A percentile compares a stretch with the other conserved stretches of the same genome.
These are phyloP conservation scores for Ochromonas danica DNA, from an alignment of 108 stramenopile genomes.

Conservation along the genomic window DNA sequence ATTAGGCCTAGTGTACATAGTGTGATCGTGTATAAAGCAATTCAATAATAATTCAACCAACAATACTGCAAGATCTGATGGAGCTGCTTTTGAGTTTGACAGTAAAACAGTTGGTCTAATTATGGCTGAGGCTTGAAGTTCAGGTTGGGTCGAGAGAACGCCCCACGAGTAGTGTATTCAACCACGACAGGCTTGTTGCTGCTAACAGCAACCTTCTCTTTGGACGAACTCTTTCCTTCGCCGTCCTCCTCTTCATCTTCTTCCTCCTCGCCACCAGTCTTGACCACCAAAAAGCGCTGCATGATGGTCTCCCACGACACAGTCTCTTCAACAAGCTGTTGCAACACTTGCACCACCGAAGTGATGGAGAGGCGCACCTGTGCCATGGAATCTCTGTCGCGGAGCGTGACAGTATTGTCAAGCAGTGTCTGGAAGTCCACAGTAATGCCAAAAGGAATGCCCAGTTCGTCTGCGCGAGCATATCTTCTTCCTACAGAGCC, in stretches of 20 bases:
- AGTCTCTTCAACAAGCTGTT: conserved; percentile 39
- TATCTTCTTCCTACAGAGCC: conserved; percentile 79
- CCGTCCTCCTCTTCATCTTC: conserved; percentile 22
- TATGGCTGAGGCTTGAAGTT: too few relatives aligned
- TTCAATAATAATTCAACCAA: too few relatives aligned
- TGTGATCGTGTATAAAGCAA: too few relatives aligned
- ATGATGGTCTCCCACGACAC: conserved; percentile 45
- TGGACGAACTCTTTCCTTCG: not conserved
- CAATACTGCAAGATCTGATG: too few relatives aligned
- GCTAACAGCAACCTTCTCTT: not conserved
- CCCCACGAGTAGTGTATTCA: not conserved
- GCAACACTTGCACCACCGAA: conserved; percentile 36
- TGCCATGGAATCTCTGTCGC: conserved; percentile 91
- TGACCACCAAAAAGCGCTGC: conserved; percentile 41
- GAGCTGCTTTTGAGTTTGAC: too few relatives aligned
- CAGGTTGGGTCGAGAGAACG: not conserved
- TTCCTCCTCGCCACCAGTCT: not conserved
- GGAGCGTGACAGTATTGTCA: conserved; percentile 87
- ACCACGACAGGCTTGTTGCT: not conserved
- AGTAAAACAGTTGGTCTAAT: too few relatives aligned
- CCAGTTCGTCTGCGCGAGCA: conserved; percentile 95
- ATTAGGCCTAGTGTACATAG: too few relatives aligned
- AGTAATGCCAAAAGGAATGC: conserved; percentile 96
- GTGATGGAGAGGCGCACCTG: conserved; percentile 67
- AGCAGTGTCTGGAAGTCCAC: conserved; percentile 90